Base-by-base conservation (phyloP, 192 early-diverging fungal genomes). In the Coemansia sp. region DNA sequence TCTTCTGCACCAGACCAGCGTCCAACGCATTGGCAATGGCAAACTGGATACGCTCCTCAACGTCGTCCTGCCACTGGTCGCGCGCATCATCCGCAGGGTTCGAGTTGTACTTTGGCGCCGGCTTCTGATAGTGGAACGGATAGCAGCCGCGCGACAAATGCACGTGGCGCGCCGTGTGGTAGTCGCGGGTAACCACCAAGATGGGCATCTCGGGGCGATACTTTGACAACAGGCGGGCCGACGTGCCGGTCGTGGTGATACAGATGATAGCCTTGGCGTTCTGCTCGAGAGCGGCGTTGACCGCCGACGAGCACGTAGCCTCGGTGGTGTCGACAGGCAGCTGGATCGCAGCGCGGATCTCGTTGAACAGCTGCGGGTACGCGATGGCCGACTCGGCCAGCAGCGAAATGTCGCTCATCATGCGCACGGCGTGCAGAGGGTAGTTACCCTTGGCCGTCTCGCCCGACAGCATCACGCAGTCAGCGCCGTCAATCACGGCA, bases 381-480 rank as follows among this genome's bases (percentile, higher is more conserved):
- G 92, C 94, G 57, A 94, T 91, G 59, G 92, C 91, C 3, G 90
- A 88, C 81, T 99, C 97, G 60, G 97, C 94, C 50, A 94, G 85
- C 32, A 90, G 78, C 78, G 94, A 91, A 61, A 96, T 95, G 63
- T 91, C 87, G 77, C 92, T 83, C 95, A 98, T 98, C 86, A 95
- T 97, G 50, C 86, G 78, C 48, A 98, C 93, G 24, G 96, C 91
- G 69, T 91, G 85, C 61, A 93, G 78, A 35, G 96, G 96, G 82
- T 94, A 95, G 45, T 83, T 70, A 11, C 96, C 96, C 84, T 97
- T 97, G 61, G 96, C 96, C 3, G 95, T 97, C 82, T 98, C 96
- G 54, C 96, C 96, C 50, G 93, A 95, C 50, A 99, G 83, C 97
- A 99, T 99, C 63, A 99, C 97, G 73, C 94, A 96, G 85, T 99